phyloP scores from a whole-genome alignment of 441 rosid genomes.

The Adansonia grandidieri region DNA sequence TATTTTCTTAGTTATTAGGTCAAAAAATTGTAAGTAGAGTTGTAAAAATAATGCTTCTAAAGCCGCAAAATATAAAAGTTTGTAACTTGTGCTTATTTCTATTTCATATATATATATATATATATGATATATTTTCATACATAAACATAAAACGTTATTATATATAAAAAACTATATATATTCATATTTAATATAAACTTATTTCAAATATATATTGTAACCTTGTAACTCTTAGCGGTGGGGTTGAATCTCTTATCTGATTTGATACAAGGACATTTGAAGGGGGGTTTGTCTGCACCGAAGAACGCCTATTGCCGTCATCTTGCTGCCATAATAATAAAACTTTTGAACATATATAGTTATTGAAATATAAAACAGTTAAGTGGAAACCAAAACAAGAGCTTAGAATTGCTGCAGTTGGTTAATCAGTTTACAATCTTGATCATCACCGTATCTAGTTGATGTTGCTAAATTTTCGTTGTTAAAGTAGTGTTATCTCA shows the following conservation, averaged over 20 bases:
- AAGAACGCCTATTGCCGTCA: not conserved
- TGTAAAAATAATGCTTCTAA: not conserved
- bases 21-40: too few relatives aligned
- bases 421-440: not conserved
- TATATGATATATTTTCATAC: too few relatives aligned
- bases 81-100: not conserved
- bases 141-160: too few relatives aligned
- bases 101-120: too few relatives aligned
- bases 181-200: too few relatives aligned
- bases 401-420: not conserved
- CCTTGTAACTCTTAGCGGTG: too few relatives aligned
- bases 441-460: not conserved
- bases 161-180: too few relatives aligned
- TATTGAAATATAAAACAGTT: not conserved
- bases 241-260: not conserved
- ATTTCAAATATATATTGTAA: too few relatives aligned
- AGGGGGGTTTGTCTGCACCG: not conserved
- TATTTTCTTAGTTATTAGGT: too few relatives aligned
- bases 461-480: not conserved
- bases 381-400: not conserved
- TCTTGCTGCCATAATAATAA: not conserved
- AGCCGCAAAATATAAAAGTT: not conserved
- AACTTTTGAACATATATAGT: not conserved
- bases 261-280: not conserved
- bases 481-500: not conserved